Conservation (phyloP, 306 rosid genomes). For the Vigna angularis region DNA sequence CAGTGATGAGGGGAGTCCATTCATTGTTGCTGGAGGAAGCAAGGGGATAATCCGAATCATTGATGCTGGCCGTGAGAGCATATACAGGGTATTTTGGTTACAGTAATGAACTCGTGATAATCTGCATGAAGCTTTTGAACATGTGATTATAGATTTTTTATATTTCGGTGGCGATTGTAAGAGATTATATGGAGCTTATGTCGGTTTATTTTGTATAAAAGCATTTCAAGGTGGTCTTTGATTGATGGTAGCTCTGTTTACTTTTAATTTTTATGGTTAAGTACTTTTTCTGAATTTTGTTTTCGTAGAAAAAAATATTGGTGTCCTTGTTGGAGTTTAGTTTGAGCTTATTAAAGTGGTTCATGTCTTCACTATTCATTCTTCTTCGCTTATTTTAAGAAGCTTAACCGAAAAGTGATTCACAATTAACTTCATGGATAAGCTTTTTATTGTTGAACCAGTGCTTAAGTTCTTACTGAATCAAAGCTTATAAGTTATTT, state of each 20-base stretch:
- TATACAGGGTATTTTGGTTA: slow-evolving; percentile 69
- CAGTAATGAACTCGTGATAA: slow-evolving; percentile 30
- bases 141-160: not conserved
- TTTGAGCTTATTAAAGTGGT: not conserved
- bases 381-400: not conserved
- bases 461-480: not conserved
- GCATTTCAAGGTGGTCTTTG: not conserved
- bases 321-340: not conserved
- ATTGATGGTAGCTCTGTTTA: not conserved
- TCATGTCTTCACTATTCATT: not conserved
- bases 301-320: not conserved
- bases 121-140: slow-evolving; percentile 30
- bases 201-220: not conserved
- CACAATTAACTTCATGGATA: not conserved
- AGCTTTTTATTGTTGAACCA: not conserved
- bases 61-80: slow-evolving; percentile 85
- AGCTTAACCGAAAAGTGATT: not conserved
- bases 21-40: slow-evolving; percentile 89
- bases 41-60: slow-evolving; percentile 83
- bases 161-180: not conserved
- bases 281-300: not conserved
- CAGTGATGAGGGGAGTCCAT: slow-evolving; percentile 67
- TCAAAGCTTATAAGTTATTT: not conserved
- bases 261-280: slow-evolving; percentile 1
- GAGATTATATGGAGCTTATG: not conserved